phyloP scores from a whole-genome alignment of 306 rosid species.

The Lathyrus aphaca region DNA sequence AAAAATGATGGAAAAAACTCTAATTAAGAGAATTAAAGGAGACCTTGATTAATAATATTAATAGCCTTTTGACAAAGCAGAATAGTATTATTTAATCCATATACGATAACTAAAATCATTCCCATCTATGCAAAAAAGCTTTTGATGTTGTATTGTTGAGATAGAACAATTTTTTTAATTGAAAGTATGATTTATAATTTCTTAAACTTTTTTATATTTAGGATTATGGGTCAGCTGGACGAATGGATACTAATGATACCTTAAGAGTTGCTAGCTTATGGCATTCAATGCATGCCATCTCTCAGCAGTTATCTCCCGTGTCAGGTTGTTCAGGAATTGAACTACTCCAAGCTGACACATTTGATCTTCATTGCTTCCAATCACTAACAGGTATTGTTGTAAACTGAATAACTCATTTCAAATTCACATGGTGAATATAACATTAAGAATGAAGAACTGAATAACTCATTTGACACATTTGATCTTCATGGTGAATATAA shows the following conservation, averaged over 20 bases:
- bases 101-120: background rate
- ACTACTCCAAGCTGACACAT: conserved; percentile 91
- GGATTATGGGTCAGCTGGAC: conserved; percentile 80
- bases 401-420: background rate
- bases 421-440: background rate
- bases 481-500: background rate
- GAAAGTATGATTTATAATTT: background rate
- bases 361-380: conserved; percentile 96
- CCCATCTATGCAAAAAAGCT: background rate
- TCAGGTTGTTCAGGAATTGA: conserved; percentile 81
- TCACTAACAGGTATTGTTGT: conserved; percentile 73
- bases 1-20: background rate
- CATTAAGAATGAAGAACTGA: background rate
- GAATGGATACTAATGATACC: conserved; percentile 96
- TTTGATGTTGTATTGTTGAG: conserved; percentile 6
- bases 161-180: background rate
- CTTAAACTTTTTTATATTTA: conserved; percentile 17
- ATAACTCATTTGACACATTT: too few species aligned
- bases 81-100: background rate
- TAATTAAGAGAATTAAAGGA: background rate
- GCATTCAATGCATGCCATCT: conserved; percentile 99
- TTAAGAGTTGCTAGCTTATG: conserved; percentile 94
- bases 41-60: background rate
- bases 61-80: background rate
- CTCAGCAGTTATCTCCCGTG: conserved; percentile 87